Evolutionary conservation across 306 rosid genomes (phyloP), one percentile per base, ranked within the genome.

Genomic region (Comarum palustre): DNA sequence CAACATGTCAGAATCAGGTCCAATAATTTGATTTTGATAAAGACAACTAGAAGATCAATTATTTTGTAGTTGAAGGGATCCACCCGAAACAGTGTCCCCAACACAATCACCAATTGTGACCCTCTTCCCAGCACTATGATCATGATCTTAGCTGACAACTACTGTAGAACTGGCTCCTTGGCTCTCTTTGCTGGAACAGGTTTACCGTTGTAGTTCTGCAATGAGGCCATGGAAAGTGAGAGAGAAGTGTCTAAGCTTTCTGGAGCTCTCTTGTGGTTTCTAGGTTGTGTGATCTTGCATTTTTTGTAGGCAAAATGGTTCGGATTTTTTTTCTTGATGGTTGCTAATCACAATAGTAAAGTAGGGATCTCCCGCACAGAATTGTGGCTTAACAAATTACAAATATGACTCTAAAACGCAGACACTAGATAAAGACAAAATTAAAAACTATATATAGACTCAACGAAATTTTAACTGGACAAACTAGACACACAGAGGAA

Each of bases 81-180:
- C 59, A 20, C 10, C 10, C 9, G 54, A 48, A 47, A 47, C 20
- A 47, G 20, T 48, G 54, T 17, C 50, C 13, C 50, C 22, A 20
- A 52, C 59, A 20, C 59, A 52, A 52, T 8, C 59, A n/a, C 59
- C 59, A 7, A 52, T 20, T n/a, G 27, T n/a, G 59, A 52, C 20
- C 29, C 38, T 51, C 25, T 52, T 20, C 59, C 59, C 59, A 7
- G 25, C 59, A 52, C 59, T n/a, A 1, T 17, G 17, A 3, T 45
- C 1, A 48, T 17, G 54, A 17, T 48, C 22, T 17, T 48, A 16
- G 58, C 61, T 58, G 74, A 76, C 61, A 1, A 66, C 41, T 24
- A 54, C 42, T 69, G 63, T 34, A 48, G 66, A 75, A 50, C 70
- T 77, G 50, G 76, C 83, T 20, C 36, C 19, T 6, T 29, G 36